Percentiles rank a stretch among this genome's conserved stretches.
These are phyloP conservation scores for Quercus alba DNA, from an alignment of 306 rosid genomes.

Conservation along the genomic window DNA sequence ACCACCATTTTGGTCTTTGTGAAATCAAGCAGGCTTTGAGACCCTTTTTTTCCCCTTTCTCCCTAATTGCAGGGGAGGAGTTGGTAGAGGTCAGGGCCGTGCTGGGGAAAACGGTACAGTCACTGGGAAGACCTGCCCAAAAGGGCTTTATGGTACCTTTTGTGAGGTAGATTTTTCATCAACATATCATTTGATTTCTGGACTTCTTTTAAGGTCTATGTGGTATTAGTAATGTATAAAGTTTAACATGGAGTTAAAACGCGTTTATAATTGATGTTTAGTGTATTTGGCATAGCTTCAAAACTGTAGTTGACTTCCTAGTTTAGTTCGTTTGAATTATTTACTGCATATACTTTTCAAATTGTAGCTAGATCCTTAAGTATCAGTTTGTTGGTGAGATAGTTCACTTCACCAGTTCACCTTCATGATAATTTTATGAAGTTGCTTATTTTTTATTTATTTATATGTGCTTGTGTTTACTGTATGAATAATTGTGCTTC, in stretches of 20 bases:
- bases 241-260: background rate
- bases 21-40: slow-evolving; percentile 1
- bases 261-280: background rate
- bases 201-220: background rate
- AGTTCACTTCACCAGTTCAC: background rate
- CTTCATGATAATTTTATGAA: background rate
- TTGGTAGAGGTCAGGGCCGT: slow-evolving; percentile 79
- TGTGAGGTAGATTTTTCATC: slow-evolving; percentile 66
- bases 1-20: background rate
- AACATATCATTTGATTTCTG: slow-evolving; percentile 4
- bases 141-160: slow-evolving; percentile 84
- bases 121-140: slow-evolving; percentile 80
- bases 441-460: background rate
- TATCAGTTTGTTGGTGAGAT: background rate
- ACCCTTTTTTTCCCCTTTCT: background rate
- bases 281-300: background rate
- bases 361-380: background rate
- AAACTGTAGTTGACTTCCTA: slow-evolving; percentile 5
- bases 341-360: background rate
- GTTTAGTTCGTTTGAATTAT: background rate
- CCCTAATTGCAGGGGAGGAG: slow-evolving; percentile 70
- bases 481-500: slow-evolving; percentile 22
- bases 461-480: background rate
- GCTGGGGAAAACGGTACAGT: slow-evolving; percentile 80
- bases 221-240: background rate